Conservation (phyloP, 2,329 filamentous ascomycete species). For the Geosmithia putterillii region DNA sequence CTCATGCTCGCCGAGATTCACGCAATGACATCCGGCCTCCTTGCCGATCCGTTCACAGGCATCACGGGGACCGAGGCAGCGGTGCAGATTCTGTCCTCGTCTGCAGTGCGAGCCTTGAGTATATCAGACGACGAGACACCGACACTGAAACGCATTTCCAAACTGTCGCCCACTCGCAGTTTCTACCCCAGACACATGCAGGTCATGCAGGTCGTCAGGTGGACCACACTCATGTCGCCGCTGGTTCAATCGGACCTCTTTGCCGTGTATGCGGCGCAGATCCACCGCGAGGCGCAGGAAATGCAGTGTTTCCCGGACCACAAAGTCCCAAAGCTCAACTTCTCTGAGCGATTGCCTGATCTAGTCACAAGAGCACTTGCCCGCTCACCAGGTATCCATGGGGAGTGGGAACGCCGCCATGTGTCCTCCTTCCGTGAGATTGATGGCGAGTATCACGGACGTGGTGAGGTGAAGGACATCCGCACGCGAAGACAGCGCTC, state of each 20-base stretch:
- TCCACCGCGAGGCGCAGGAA: slow-evolving; percentile 20
- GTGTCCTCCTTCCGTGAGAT: no score
- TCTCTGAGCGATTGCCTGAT: no score
- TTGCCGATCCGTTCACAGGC: slow-evolving; percentile 33
- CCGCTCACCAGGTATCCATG: no score
- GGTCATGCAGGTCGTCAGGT: slow-evolving; percentile 33
- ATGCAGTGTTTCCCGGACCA: neutral
- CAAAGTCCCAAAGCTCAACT: neutral
- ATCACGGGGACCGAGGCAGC: slow-evolving; percentile 42
- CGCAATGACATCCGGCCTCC: slow-evolving; percentile 34
- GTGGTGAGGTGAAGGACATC: no score
- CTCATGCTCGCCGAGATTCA: slow-evolving; percentile 38
- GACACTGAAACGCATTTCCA: slow-evolving; percentile 2
- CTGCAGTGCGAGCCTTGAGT: slow-evolving; percentile 27
- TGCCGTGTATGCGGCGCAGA: slow-evolving; percentile 14
- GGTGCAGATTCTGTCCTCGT: slow-evolving; percentile 30
- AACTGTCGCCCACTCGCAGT: slow-evolving; percentile 22
- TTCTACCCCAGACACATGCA: slow-evolving; percentile 2
- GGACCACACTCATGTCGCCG: slow-evolving; percentile 20
- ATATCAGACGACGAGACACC: neutral
- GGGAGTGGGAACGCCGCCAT: no score
- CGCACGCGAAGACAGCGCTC: no score
- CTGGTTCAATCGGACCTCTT: slow-evolving; percentile 32
- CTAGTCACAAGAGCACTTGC: no score
- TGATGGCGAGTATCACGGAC: no score